These are phyloP conservation scores for Heterobasidion irregulare DNA, from an alignment of 1,284 basidiomycete genomes.

Conservation along the genomic window DNA sequence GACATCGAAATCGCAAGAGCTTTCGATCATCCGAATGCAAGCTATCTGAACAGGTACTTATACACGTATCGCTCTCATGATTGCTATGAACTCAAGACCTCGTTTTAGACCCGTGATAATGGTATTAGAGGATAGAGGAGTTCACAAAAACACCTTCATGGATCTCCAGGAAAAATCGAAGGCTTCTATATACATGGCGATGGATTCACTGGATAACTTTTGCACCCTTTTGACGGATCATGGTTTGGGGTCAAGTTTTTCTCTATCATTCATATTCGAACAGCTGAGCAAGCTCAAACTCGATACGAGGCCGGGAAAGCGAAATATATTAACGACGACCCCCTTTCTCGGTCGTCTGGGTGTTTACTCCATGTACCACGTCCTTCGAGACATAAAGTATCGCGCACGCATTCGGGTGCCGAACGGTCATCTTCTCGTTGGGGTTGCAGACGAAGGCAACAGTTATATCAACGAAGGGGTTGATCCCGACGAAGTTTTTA, in stretches of 20 bases:
- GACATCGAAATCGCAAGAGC: slow-evolving; percentile 60
- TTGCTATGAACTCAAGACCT: background rate
- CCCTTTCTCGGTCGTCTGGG: slow-evolving; percentile 46
- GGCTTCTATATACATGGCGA: slow-evolving; percentile 38
- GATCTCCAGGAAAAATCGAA: slow-evolving; percentile 45
- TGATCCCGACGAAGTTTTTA: slow-evolving; percentile 35
- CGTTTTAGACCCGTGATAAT: slow-evolving; percentile 12
- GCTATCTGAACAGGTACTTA: slow-evolving; percentile 52
- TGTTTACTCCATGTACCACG: slow-evolving; percentile 15
- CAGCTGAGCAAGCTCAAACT: slow-evolving; percentile 38
- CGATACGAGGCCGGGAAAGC: slow-evolving; percentile 27
- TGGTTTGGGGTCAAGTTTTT: slow-evolving; percentile 39
- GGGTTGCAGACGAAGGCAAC: slow-evolving; percentile 67
- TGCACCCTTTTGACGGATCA: slow-evolving; percentile 35
- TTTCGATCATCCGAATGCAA: slow-evolving; percentile 43
- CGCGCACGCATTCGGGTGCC: slow-evolving; percentile 61
- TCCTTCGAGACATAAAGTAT: slow-evolving; percentile 50
- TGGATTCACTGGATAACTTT: slow-evolving; percentile 37
- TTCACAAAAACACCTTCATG: slow-evolving; percentile 39
- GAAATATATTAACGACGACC: slow-evolving; percentile 33
- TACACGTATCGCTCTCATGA: background rate
- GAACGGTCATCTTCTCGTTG: slow-evolving; percentile 55
- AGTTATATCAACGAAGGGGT: slow-evolving; percentile 36
- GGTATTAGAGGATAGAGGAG: slow-evolving; percentile 31
- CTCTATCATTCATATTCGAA: slow-evolving; percentile 37